These are phyloP conservation scores for Aspergillus terreus DNA, from an alignment of 2,329 filamentous ascomycete genomes.

Conservation along the genomic window DNA sequence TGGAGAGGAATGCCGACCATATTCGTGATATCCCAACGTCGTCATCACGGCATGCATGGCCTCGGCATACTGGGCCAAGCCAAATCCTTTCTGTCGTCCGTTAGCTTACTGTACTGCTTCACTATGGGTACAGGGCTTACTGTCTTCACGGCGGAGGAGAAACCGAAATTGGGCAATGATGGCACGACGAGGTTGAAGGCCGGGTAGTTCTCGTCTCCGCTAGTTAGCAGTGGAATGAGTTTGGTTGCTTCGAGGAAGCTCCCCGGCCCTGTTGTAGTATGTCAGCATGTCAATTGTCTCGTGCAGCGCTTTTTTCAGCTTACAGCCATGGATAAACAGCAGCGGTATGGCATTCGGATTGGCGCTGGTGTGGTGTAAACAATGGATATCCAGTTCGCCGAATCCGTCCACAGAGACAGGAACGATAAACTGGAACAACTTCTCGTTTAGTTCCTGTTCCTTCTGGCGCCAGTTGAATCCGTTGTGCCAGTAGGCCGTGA, in stretches of 20 bases:
- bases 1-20: slow-evolving; percentile 34
- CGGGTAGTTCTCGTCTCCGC: slow-evolving; percentile 33
- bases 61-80: slow-evolving; percentile 59
- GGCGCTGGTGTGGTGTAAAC: slow-evolving; percentile 56
- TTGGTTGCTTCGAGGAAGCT: slow-evolving; percentile 57
- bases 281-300: not conserved
- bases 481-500: slow-evolving; percentile 56
- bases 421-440: slow-evolving; percentile 57
- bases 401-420: slow-evolving; percentile 56
- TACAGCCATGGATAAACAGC: slow-evolving; percentile 65
- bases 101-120: not conserved
- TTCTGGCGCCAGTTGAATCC: slow-evolving; percentile 59
- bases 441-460: slow-evolving; percentile 56
- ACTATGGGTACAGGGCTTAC: slow-evolving; percentile 6
- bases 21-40: slow-evolving; percentile 61
- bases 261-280: slow-evolving; percentile 50
- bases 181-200: slow-evolving; percentile 53
- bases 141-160: slow-evolving; percentile 44
- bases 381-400: slow-evolving; percentile 60
- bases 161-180: slow-evolving; percentile 56
- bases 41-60: slow-evolving; percentile 66
- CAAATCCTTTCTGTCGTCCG: slow-evolving; percentile 51
- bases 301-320: slow-evolving; percentile 3
- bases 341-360: slow-evolving; percentile 57
- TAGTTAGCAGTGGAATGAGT: slow-evolving; percentile 45